Percentiles rank a stretch among this genome's conserved stretches.
Evolutionary conservation across 2,329 filamentous ascomycete species (phyloP).

Genomic region (Teratosphaeria nubilosa): DNA sequence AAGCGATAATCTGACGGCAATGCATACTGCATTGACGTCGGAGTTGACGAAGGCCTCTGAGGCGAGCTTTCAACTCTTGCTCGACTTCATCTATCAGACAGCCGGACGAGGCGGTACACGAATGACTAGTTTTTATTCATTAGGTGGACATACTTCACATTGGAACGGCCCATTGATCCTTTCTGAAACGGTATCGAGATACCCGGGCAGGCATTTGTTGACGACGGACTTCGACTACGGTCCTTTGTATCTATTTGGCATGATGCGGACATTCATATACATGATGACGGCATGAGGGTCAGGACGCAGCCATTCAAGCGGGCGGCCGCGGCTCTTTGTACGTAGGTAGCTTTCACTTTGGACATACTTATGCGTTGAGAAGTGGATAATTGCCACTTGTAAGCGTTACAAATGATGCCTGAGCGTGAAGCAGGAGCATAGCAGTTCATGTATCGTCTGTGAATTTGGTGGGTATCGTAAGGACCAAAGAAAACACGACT

Average conservation of each 20-base stretch:
- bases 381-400: not conserved
- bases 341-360: not conserved
- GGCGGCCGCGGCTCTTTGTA: not conserved
- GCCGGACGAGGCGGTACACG: not conserved
- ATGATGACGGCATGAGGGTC: not conserved
- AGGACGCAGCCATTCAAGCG: not conserved
- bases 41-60: no score
- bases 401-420: not conserved
- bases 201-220: not conserved
- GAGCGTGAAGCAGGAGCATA: not conserved
- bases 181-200: not conserved
- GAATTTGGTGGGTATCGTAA: not conserved
- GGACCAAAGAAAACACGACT: not conserved
- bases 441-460: not conserved
- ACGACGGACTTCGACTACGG: not conserved
- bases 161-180: not conserved
- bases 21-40: no score
- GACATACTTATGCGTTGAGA: not conserved
- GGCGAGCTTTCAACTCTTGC: no score
- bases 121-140: not conserved
- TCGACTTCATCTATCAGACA: no score
- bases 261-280: not conserved
- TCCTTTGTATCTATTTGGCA: not conserved
- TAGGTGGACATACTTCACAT: not conserved
- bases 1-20: no score